Percentiles rank a stretch among this genome's conserved stretches.
Conservation (phyloP, 805 yeast genomes). For the Ogataea pignaliae region DNA sequence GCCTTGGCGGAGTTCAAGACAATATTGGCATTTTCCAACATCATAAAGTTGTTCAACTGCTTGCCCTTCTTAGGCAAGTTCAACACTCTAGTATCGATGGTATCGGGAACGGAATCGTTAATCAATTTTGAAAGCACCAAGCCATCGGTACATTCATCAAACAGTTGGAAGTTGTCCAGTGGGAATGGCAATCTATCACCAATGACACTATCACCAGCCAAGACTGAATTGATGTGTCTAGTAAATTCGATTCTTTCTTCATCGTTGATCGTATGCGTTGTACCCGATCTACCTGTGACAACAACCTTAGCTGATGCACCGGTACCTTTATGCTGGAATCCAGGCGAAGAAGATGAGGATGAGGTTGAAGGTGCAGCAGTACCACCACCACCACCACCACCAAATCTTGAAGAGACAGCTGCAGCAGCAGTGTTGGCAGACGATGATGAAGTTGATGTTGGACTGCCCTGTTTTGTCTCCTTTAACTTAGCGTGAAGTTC, state of each 20-base stretch:
- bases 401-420: neutral
- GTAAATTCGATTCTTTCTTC: conserved; percentile 97
- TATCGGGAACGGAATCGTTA: conserved; percentile 97
- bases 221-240: conserved; percentile 87
- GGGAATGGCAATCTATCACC: conserved; percentile 88
- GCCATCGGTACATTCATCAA: conserved; percentile 96
- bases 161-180: conserved; percentile 88
- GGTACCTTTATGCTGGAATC: conserved; percentile 44
- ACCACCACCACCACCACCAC: no score
- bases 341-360: conserved; percentile 27
- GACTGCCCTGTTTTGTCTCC: conserved; percentile 35
- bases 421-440: conserved; percentile 7
- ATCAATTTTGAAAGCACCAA: conserved; percentile 86
- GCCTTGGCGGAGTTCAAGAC: conserved; percentile 98
- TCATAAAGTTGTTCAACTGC: conserved; percentile 85
- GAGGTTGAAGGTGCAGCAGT: conserved; percentile 27
- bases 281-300: conserved; percentile 82
- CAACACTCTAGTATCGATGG: conserved; percentile 95
- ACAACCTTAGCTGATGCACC: conserved; percentile 67
- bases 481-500: conserved; percentile 76
- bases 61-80: conserved; percentile 82
- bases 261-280: conserved; percentile 93
- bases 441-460: conserved; percentile 21
- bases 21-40: conserved; percentile 95
- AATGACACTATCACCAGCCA: conserved; percentile 82